phyloP scores from a whole-genome alignment of 2,329 filamentous ascomycete species.

The Graphilbum fragrans region DNA sequence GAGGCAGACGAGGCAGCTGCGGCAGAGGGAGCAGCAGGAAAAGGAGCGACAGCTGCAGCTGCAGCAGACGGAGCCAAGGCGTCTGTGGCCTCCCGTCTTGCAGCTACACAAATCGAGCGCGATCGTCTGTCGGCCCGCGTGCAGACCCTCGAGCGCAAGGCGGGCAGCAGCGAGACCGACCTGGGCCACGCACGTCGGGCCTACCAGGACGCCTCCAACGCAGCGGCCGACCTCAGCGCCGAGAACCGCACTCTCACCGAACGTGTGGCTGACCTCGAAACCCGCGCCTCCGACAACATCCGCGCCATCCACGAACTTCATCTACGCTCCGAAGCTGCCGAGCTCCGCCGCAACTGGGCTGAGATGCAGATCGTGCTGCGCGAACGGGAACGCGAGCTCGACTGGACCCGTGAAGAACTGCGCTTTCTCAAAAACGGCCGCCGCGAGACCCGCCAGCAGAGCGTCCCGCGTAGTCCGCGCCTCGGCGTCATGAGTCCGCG shows the following conservation, averaged over 20 bases:
- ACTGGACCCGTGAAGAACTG: constrained; percentile 35
- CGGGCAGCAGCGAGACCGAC: constrained; percentile 26
- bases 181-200: constrained; percentile 43
- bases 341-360: constrained; percentile 24
- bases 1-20: too few species aligned
- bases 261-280: constrained; percentile 26
- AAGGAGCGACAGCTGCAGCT: neutral
- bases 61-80: constrained; percentile 26
- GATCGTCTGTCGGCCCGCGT: constrained; percentile 25
- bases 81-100: constrained; percentile 20
- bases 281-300: constrained; percentile 31
- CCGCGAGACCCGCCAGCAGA: constrained; percentile 42
- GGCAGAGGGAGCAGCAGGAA: too few species aligned
- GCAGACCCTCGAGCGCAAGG: constrained; percentile 25
- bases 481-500: constrained; percentile 40
- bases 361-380: constrained; percentile 28
- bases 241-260: constrained; percentile 34
- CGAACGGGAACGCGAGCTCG: constrained; percentile 41
- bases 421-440: constrained; percentile 33
- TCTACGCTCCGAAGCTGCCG: constrained; percentile 19
- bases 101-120: constrained; percentile 27
- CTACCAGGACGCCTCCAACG: constrained; percentile 46
- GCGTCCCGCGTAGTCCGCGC: constrained; percentile 46
- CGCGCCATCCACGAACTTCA: constrained; percentile 35
- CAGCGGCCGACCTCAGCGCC: constrained; percentile 28